A percentile compares a stretch with the other conserved stretches of the same genome.
Conservation (phyloP, 83 land plant genomes). For the Larix sibirica region DNA sequence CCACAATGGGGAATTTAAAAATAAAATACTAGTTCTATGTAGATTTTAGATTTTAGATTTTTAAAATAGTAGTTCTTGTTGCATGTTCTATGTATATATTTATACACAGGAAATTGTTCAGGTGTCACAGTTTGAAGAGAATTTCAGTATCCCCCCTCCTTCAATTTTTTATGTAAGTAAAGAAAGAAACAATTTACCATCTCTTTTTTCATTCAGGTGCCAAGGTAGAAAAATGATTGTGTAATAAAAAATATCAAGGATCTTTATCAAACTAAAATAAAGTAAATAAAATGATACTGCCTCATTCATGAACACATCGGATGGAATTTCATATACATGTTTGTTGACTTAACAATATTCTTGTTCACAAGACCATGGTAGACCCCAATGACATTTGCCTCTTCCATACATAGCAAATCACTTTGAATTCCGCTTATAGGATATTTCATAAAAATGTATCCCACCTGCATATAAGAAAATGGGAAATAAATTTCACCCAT, state of each 20-base stretch:
- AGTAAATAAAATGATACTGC: neutral
- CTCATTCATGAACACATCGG: slow-evolving; percentile 1
- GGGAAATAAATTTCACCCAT: neutral
- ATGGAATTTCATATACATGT: slow-evolving; percentile 36
- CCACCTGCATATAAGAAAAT: slow-evolving; percentile 46
- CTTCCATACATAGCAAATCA: slow-evolving; percentile 65
- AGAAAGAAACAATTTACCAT: no score
- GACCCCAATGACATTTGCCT: slow-evolving; percentile 71
- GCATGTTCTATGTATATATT: no score
- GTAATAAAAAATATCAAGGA: neutral
- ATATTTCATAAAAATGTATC: slow-evolving; percentile 91
- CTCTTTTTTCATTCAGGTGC: no score
- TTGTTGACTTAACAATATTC: slow-evolving; percentile 44
- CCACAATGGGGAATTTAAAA: no score
- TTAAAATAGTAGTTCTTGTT: no score
- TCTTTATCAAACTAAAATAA: neutral
- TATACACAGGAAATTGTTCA: no score
- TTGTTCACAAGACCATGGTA: slow-evolving; percentile 76
- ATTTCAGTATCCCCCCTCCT: no score
- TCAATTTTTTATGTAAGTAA: no score
- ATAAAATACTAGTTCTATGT: no score
- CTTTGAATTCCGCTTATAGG: slow-evolving; percentile 48
- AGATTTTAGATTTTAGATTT: no score
- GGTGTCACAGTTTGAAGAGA: no score
- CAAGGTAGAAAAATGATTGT: neutral